These are phyloP conservation scores for Paraphoma chrysanthemicola DNA, from an alignment of 2,329 filamentous ascomycete species.

Conservation along the genomic window DNA sequence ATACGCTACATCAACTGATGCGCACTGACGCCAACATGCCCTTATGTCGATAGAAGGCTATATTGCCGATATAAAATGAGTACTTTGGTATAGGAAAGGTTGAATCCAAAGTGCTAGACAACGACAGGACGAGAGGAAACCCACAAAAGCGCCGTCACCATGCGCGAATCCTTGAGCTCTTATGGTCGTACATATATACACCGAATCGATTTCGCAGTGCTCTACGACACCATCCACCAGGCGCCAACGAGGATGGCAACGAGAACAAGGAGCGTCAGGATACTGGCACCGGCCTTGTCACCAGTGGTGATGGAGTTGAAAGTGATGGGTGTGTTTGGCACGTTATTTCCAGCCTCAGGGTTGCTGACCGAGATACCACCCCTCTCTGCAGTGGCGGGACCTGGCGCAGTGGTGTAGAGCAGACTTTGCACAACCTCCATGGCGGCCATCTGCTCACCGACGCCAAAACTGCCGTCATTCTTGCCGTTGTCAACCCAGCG, in stretches of 20 bases:
- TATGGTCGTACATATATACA: constrained; percentile 10
- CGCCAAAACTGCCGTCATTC: constrained; percentile 59
- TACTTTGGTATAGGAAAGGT: background rate
- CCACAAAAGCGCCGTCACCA: background rate
- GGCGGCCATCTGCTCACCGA: constrained; percentile 67
- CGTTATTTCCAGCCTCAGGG: constrained; percentile 47
- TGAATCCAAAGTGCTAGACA: background rate
- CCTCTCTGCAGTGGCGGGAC: constrained; percentile 55
- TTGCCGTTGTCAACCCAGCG: constrained; percentile 50
- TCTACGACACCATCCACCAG: constrained; percentile 59
- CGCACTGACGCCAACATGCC: constrained; percentile 4
- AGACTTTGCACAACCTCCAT: constrained; percentile 62
- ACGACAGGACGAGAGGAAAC: background rate
- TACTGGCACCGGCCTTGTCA: constrained; percentile 73
- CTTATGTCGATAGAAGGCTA: background rate
- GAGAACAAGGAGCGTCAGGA: constrained; percentile 67
- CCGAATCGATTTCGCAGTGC: background rate
- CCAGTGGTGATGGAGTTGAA: constrained; percentile 58
- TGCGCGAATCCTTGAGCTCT: background rate
- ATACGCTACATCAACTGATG: constrained; percentile 6
- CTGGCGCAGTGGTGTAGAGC: constrained; percentile 38
- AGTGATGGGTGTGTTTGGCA: constrained; percentile 34
- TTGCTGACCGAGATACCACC: constrained; percentile 61
- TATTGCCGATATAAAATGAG: background rate
- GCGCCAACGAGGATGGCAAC: constrained; percentile 62